These are phyloP conservation scores for Mycena rosella DNA, from an alignment of 768 basidiomycete species.

Conservation along the genomic window DNA sequence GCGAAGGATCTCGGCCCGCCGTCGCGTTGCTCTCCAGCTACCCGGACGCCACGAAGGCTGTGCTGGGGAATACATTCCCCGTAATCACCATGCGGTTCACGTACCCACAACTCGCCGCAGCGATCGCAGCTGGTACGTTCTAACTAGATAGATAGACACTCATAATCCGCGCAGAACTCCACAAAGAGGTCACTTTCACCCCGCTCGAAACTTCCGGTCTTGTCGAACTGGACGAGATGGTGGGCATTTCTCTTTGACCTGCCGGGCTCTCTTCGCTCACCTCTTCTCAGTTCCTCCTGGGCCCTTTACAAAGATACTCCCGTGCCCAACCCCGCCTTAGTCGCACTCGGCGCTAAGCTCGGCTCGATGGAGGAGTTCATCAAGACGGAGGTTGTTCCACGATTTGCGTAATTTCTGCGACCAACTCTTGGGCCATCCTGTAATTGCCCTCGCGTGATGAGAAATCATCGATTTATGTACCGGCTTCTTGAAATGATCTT, in stretches of 20 bases:
- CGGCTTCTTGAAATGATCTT: no score
- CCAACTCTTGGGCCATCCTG: no score
- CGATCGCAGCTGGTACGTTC: conserved; percentile 16
- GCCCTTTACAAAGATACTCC: conserved; percentile 36
- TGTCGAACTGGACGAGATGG: conserved; percentile 44
- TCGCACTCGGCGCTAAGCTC: conserved; percentile 36
- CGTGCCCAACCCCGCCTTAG: conserved; percentile 45
- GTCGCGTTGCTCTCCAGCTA: conserved; percentile 12
- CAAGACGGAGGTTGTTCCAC: conserved; percentile 6
- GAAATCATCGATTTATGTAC: no score
- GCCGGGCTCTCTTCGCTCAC: no score
- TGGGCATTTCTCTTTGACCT: conserved; percentile 10
- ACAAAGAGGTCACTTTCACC: conserved; percentile 44
- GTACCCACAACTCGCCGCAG: conserved; percentile 14
- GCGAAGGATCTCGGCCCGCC: conserved; percentile 18
- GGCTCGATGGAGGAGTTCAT: conserved; percentile 31
- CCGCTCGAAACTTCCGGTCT: conserved; percentile 29
- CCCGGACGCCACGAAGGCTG: conserved; percentile 1
- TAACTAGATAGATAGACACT: background rate
- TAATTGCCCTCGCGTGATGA: no score
- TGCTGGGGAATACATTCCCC: conserved; percentile 18
- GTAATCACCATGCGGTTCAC: conserved; percentile 18
- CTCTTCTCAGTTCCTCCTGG: no score
- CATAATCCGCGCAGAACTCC: conserved; percentile 35
- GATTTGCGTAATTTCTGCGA: background rate